Percentiles rank a stretch among this genome's conserved stretches.
Conservation (phyloP, 2,329 filamentous ascomycete species). For the Curvularia sp. region DNA sequence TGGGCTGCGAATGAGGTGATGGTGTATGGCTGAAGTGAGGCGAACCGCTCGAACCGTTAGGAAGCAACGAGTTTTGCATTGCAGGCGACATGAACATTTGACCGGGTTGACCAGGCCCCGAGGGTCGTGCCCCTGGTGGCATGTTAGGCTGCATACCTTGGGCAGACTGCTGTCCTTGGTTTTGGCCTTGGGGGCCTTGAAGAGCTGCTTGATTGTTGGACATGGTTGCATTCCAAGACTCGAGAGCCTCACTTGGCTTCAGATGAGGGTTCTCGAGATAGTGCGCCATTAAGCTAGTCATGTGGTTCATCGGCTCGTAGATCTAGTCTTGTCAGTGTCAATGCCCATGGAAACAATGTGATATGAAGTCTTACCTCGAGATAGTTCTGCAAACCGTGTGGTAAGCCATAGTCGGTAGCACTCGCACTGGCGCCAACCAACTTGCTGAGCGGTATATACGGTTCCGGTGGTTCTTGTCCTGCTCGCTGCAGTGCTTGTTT, state of each 20-base stretch:
- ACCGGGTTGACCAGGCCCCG: slow-evolving; percentile 40
- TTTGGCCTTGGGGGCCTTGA: slow-evolving; percentile 13
- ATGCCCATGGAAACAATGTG: slow-evolving; percentile 17
- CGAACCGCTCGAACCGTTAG: slow-evolving; percentile 57
- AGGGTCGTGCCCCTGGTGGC: slow-evolving; percentile 44
- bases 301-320: slow-evolving; percentile 69
- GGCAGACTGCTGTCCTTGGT: slow-evolving; percentile 34
- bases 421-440: slow-evolving; percentile 57
- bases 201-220: slow-evolving; percentile 31
- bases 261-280: slow-evolving; percentile 62
- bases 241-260: slow-evolving; percentile 63
- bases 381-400: slow-evolving; percentile 64
- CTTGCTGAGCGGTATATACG: slow-evolving; percentile 54
- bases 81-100: slow-evolving; percentile 65
- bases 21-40: slow-evolving; percentile 58
- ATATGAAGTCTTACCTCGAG: slow-evolving; percentile 62
- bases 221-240: slow-evolving; percentile 59
- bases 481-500: slow-evolving; percentile 52
- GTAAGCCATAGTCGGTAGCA: slow-evolving; percentile 62
- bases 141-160: slow-evolving; percentile 42
- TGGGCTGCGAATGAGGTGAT: slow-evolving; percentile 57
- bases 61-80: slow-evolving; percentile 62
- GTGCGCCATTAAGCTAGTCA: slow-evolving; percentile 67
- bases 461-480: slow-evolving; percentile 41
- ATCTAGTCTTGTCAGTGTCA: slow-evolving; percentile 56